phyloP scores from a whole-genome alignment of 305 asterid species.

The Lippia alba region DNA sequence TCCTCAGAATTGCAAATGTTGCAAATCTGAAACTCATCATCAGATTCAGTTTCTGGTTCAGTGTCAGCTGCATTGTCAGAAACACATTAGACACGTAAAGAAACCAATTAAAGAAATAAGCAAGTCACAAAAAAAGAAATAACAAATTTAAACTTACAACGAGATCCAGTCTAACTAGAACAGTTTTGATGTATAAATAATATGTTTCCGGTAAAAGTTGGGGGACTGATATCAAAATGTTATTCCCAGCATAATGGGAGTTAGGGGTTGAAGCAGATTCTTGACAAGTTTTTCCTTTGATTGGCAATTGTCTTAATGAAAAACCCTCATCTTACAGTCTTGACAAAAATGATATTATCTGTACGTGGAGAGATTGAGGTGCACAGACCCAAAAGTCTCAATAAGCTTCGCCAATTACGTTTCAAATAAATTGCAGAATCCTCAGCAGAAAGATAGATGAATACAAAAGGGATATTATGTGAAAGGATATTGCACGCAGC shows the following conservation, averaged over 20 bases:
- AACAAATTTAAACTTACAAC: conserved; percentile 15
- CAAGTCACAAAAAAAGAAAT: conserved; percentile 2
- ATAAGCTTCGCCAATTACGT: conserved; percentile 23
- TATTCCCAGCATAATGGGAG: conserved; percentile 4
- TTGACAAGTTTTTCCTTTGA: conserved; percentile 5
- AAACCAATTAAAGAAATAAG: conserved; percentile 22
- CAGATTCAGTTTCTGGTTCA: conserved; percentile 86
- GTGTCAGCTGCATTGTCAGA: conserved; percentile 74
- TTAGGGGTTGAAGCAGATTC: conserved; percentile 13
- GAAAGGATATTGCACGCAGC: conserved; percentile 1
- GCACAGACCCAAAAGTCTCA: conserved; percentile 15
- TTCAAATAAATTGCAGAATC: neutral
- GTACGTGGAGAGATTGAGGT: conserved; percentile 12
- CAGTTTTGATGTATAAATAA: conserved; percentile 11
- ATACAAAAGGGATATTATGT: conserved; percentile 9
- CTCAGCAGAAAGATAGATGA: conserved; percentile 20
- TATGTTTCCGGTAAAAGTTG: conserved; percentile 15
- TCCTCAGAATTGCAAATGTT: conserved; percentile 83
- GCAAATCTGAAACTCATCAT: conserved; percentile 98
- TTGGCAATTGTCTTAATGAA: conserved; percentile 11
- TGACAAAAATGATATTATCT: conserved; percentile 15
- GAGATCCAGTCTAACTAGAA: conserved; percentile 8
- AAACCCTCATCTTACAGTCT: conserved; percentile 25
- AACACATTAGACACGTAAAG: conserved; percentile 27
- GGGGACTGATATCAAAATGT: conserved; percentile 23